These are phyloP conservation scores for Neofusicoccum cordaticola DNA, from an alignment of 2,329 filamentous ascomycete species.

Conservation along the genomic window DNA sequence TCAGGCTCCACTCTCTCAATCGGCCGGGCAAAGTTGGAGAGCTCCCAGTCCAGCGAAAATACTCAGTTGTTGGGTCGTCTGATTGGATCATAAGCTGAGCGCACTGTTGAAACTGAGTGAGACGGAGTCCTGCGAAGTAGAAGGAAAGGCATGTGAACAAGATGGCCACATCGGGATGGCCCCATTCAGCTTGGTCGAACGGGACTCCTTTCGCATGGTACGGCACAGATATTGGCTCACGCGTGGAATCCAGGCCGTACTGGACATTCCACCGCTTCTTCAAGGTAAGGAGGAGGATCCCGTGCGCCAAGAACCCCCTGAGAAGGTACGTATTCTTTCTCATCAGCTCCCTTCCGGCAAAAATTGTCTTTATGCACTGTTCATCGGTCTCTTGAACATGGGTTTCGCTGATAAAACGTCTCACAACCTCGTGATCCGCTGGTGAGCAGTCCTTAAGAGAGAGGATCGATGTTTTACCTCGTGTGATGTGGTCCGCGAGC, in stretches of 20 bases:
- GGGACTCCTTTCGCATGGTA: conserved; percentile 46
- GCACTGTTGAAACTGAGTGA: conserved; percentile 50
- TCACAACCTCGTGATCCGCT: conserved; percentile 28
- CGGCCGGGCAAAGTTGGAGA: conserved; percentile 40
- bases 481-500: conserved; percentile 34
- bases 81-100: conserved; percentile 53
- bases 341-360: conserved; percentile 41
- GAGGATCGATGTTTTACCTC: conserved; percentile 26
- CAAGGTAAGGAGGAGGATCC: conserved; percentile 58
- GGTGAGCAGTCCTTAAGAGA: conserved; percentile 27
- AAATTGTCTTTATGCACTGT: conserved; percentile 25
- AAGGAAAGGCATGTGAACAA: conserved; percentile 51
- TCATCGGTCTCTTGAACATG: conserved; percentile 21
- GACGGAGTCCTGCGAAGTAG: conserved; percentile 58
- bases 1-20: conserved; percentile 51
- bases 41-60: conserved; percentile 49
- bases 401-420: conserved; percentile 33
- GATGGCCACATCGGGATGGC: conserved; percentile 21
- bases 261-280: conserved; percentile 67
- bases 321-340: conserved; percentile 52
- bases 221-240: conserved; percentile 64
- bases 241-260: conserved; percentile 46
- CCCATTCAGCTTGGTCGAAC: conserved; percentile 58
- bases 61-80: conserved; percentile 57
- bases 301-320: conserved; percentile 60